Evolutionary conservation across 768 basidiomycete genomes (phyloP).

Genomic region (Auriscalpium orientale): DNA sequence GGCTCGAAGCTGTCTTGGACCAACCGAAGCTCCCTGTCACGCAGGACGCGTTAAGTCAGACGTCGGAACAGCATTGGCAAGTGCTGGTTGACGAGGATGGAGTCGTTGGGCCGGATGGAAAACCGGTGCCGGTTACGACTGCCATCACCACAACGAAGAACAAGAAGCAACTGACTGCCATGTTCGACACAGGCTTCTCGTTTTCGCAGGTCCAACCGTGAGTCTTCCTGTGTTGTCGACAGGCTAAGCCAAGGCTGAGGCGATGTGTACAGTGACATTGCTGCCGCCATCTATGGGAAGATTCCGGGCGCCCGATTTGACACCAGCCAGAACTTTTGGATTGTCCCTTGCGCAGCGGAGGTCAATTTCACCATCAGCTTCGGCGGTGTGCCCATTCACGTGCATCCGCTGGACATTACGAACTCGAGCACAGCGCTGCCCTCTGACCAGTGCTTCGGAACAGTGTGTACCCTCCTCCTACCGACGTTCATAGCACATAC

Average conservation of each 20-base stretch:
- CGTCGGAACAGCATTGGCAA: conserved; percentile 25
- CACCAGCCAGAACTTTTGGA: conserved; percentile 45
- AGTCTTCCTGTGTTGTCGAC: conserved; percentile 3
- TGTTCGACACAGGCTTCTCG: conserved; percentile 66
- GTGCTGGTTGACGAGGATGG: conserved; percentile 23
- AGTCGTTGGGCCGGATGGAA: conserved; percentile 29
- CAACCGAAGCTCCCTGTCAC: conserved; percentile 22
- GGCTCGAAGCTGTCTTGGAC: conserved; percentile 20
- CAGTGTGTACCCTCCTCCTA: conserved; percentile 28
- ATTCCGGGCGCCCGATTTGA: conserved; percentile 45
- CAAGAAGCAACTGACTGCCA: conserved; percentile 45
- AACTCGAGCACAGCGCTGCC: conserved; percentile 15
- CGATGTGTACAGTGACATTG: conserved; percentile 31
- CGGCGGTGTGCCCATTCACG: conserved; percentile 43
- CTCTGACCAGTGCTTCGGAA: conserved; percentile 27
- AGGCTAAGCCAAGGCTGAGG: background rate
- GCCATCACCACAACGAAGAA: conserved; percentile 25
- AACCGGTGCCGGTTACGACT: conserved; percentile 19
- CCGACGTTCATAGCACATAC: background rate
- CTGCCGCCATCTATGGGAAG: conserved; percentile 51
- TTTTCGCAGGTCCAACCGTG: conserved; percentile 53
- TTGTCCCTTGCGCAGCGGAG: conserved; percentile 53
- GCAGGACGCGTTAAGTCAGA: background rate
- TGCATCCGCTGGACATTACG: conserved; percentile 56
- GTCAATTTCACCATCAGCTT: conserved; percentile 63